Evolutionary conservation across 1,284 basidiomycete genomes (phyloP).

Genomic region (Sanguinoderma infundibulare): DNA sequence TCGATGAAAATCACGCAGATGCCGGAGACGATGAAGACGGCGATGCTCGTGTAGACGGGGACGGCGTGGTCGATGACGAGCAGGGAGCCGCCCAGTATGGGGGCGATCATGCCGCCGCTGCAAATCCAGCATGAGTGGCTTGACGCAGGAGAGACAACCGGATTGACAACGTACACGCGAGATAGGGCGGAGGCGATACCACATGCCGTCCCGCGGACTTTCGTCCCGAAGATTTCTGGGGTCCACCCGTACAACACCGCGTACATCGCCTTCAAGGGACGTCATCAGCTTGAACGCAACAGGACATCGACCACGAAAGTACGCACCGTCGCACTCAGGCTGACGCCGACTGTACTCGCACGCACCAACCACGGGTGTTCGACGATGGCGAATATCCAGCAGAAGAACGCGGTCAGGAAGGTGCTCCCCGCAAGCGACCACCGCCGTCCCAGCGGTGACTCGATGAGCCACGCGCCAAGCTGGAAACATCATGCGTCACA

Average conservation of each 20-base stretch:
- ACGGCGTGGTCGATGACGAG: constrained; percentile 74
- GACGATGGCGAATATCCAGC: constrained; percentile 74
- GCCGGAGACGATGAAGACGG: constrained; percentile 72
- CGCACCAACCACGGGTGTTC: constrained; percentile 67
- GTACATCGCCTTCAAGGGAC: constrained; percentile 75
- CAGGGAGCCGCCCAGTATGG: constrained; percentile 83
- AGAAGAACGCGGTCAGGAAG: constrained; percentile 81
- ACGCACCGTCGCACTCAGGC: constrained; percentile 78
- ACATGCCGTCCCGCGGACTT: constrained; percentile 89
- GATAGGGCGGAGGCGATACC: constrained; percentile 91
- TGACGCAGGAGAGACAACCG: not conserved
- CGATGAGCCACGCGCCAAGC: constrained; percentile 91
- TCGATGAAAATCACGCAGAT: constrained; percentile 67
- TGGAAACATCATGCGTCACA: constrained; percentile 36
- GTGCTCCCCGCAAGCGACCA: constrained; percentile 85
- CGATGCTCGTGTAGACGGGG: constrained; percentile 81
- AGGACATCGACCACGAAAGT: not conserved
- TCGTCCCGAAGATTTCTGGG: constrained; percentile 87
- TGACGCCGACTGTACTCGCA: constrained; percentile 82
- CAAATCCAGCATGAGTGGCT: constrained; percentile 4
- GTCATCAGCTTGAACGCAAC: not conserved
- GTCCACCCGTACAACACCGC: constrained; percentile 92
- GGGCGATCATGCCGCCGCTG: constrained; percentile 91
- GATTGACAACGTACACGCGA: constrained; percentile 68
- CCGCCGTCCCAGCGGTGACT: constrained; percentile 76